Evolutionary conservation across 2,329 filamentous ascomycete genomes (phyloP).

Genomic region (Colletotrichum spinosum): DNA sequence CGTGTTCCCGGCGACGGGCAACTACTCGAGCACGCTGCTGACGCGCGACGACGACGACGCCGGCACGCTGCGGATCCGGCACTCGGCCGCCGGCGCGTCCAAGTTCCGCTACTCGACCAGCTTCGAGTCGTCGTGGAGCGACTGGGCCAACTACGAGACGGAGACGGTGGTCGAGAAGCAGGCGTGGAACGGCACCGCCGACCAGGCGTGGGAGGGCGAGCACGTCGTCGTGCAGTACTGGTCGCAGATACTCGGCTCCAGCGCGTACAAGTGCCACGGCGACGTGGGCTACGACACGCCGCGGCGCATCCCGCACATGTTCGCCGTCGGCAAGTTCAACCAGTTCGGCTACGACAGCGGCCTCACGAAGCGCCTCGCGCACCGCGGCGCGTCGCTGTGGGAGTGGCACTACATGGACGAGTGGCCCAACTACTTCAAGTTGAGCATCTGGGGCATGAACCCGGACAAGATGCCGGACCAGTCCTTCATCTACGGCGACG

Average conservation of each 20-base stretch:
- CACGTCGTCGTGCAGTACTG: conserved; percentile 75
- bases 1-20: conserved; percentile 41
- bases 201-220: conserved; percentile 70
- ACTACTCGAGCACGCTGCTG: conserved; percentile 61
- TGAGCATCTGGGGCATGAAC: conserved; percentile 77
- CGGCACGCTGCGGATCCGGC: conserved; percentile 59
- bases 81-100: conserved; percentile 72
- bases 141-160: conserved; percentile 67
- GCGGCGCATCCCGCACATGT: conserved; percentile 71
- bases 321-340: conserved; percentile 72
- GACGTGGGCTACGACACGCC: conserved; percentile 56
- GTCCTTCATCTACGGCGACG: conserved; percentile 67
- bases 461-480: conserved; percentile 71
- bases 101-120: conserved; percentile 73
- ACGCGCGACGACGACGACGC: conserved; percentile 44
- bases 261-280: conserved; percentile 69
- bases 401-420: conserved; percentile 71
- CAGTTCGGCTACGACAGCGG: conserved; percentile 73
- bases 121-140: conserved; percentile 69
- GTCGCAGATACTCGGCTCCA: conserved; percentile 68
- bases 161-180: conserved; percentile 61
- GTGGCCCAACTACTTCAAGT: conserved; percentile 71
- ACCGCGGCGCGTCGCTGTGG: conserved; percentile 64
- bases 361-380: conserved; percentile 62
- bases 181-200: conserved; percentile 66